phyloP scores from a whole-genome alignment of 352 stramenopile species.

The Peronosclerospora sorghi region DNA sequence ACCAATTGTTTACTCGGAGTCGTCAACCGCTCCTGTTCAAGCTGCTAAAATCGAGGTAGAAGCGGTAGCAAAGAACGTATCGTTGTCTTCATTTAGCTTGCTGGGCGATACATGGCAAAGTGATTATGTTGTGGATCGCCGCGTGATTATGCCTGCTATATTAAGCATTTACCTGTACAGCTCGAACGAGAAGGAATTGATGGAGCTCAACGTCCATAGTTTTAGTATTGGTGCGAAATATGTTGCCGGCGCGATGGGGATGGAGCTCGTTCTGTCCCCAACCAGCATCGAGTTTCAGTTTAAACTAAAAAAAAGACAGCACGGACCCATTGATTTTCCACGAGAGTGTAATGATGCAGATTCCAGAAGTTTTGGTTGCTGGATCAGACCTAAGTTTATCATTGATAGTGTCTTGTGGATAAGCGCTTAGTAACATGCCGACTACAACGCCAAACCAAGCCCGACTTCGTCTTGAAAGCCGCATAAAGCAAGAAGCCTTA shows the following conservation, averaged over 20 bases:
- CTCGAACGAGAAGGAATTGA: constrained; percentile 28
- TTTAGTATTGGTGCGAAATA: constrained; percentile 45
- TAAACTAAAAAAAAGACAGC: constrained; percentile 35
- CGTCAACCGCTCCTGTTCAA: constrained; percentile 14
- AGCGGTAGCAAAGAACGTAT: constrained; percentile 24
- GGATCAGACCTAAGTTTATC: constrained; percentile 64
- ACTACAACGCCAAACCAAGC: constrained; percentile 54
- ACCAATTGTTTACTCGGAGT: constrained; percentile 17
- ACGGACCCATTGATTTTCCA: constrained; percentile 26
- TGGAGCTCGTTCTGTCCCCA: constrained; percentile 35
- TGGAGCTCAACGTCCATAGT: constrained; percentile 38
- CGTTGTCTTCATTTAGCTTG: constrained; percentile 54
- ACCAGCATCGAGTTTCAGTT: constrained; percentile 39
- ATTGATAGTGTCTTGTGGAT: constrained; percentile 39
- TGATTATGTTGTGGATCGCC: constrained; percentile 38
- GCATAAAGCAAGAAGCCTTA: constrained; percentile 41
- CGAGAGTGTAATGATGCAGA: constrained; percentile 42
- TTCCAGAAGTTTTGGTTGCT: constrained; percentile 51
- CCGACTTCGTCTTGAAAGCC: constrained; percentile 39
- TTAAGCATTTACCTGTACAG: constrained; percentile 36
- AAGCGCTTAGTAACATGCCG: constrained; percentile 37
- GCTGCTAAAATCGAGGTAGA: constrained; percentile 25
- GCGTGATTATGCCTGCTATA: constrained; percentile 39
- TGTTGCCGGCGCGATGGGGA: constrained; percentile 26
- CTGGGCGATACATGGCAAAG: constrained; percentile 32